These are phyloP conservation scores for Didymella sp. DNA, from an alignment of 2,329 filamentous ascomycete species.

Conservation along the genomic window DNA sequence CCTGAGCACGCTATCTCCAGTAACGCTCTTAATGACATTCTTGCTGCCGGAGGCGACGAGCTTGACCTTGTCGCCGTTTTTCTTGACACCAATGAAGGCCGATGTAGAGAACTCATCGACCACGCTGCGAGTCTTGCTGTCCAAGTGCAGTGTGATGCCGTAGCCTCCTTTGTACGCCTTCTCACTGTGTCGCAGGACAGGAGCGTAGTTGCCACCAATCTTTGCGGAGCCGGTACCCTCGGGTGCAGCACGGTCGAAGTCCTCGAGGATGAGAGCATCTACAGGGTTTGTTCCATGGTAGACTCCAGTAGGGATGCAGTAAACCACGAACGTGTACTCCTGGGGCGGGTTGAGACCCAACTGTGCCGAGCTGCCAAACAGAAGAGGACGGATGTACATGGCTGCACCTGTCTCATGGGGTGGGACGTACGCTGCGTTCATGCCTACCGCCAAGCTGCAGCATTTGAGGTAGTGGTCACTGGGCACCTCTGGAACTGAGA, in stretches of 20 bases:
- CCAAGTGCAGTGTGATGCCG: slow-evolving; percentile 93
- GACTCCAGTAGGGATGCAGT: slow-evolving; percentile 88
- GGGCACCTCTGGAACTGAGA: slow-evolving; percentile 83
- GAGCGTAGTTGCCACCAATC: slow-evolving; percentile 94
- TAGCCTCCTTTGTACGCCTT: slow-evolving; percentile 78
- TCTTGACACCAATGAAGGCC: slow-evolving; percentile 83
- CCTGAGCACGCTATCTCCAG: slow-evolving; percentile 76
- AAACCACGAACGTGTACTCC: slow-evolving; percentile 91
- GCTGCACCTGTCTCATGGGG: slow-evolving; percentile 87
- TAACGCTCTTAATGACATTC: slow-evolving; percentile 87
- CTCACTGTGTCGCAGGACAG: slow-evolving; percentile 87
- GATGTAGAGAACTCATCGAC: slow-evolving; percentile 97
- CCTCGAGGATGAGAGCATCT: slow-evolving; percentile 85
- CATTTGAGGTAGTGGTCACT: slow-evolving; percentile 76
- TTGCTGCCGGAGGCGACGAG: slow-evolving; percentile 87
- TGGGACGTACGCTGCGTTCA: slow-evolving; percentile 91
- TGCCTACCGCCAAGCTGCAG: slow-evolving; percentile 79
- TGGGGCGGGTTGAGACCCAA: slow-evolving; percentile 86
- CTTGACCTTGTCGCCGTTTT: slow-evolving; percentile 67
- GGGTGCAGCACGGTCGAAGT: slow-evolving; percentile 93
- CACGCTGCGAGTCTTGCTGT: slow-evolving; percentile 81
- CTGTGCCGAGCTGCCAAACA: slow-evolving; percentile 88
- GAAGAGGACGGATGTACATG: slow-evolving; percentile 88
- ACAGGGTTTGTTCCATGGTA: slow-evolving; percentile 92
- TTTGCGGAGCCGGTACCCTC: slow-evolving; percentile 91